Conservation (phyloP, 1,284 basidiomycete species). For the Cerrena zonata region DNA sequence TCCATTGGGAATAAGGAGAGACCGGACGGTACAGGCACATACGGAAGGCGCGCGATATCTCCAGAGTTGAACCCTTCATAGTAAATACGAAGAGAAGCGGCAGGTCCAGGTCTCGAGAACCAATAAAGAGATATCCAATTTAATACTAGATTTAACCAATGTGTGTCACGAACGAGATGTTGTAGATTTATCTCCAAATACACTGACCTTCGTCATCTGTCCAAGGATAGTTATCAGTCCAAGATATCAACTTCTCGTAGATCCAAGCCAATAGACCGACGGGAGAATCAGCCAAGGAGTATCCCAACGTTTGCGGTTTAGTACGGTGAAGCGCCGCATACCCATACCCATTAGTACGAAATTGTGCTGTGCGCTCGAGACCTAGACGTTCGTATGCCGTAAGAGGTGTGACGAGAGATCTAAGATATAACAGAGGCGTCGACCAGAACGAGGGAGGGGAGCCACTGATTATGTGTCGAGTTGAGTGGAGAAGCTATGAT, state of each 20-base stretch:
- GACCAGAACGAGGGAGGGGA: too few relatives aligned
- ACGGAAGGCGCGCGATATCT: neutral
- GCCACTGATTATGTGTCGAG: too few relatives aligned
- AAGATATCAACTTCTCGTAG: conserved; percentile 50
- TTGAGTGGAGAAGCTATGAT: neutral
- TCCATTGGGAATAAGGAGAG: conserved; percentile 6
- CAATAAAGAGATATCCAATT: conserved; percentile 37
- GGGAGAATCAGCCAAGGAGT: conserved; percentile 51
- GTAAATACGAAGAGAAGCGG: conserved; percentile 33
- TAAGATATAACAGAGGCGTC: conserved; percentile 24
- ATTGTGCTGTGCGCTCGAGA: conserved; percentile 12
- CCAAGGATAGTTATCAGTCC: conserved; percentile 49
- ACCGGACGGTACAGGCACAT: neutral
- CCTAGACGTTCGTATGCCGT: conserved; percentile 18
- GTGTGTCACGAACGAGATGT: conserved; percentile 36
- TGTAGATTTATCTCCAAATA: conserved; percentile 47
- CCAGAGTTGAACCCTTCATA: conserved; percentile 22
- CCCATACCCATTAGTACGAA: neutral
- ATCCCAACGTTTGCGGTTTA: conserved; percentile 32
- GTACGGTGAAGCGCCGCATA: conserved; percentile 1
- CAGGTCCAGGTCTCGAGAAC: conserved; percentile 35
- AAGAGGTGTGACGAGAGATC: conserved; percentile 15
- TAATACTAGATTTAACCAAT: too few relatives aligned
- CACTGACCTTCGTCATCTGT: conserved; percentile 39
- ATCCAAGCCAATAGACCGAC: conserved; percentile 55